A percentile compares a stretch with the other conserved stretches of the same genome.
Evolutionary conservation across 306 rosid species (phyloP).

Genomic region (Oemleria cerasiformis): DNA sequence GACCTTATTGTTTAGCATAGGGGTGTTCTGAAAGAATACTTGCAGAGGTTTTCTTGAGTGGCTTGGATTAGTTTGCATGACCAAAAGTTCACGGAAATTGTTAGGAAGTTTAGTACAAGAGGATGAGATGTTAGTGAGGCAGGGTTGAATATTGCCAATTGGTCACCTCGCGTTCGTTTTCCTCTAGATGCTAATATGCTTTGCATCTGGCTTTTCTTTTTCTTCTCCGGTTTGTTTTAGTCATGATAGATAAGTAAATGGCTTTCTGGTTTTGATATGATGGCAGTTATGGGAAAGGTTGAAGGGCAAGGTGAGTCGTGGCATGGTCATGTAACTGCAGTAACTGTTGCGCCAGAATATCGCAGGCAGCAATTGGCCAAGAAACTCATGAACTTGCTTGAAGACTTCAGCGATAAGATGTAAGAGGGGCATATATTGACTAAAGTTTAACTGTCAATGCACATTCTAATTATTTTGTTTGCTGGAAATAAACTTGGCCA

Average conservation of each 20-base stretch:
- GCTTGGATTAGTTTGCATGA: not conserved
- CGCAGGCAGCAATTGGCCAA: constrained; percentile 96
- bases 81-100: not conserved
- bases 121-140: not conserved
- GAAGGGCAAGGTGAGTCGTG: constrained; percentile 99
- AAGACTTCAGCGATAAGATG: constrained; percentile 89
- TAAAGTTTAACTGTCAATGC: not conserved
- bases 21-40: not conserved
- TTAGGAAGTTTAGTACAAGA: no score
- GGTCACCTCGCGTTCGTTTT: not conserved
- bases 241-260: not conserved
- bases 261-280: not conserved
- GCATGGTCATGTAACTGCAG: constrained; percentile 99
- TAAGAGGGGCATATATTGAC: constrained; percentile 29
- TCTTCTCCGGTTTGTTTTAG: constrained; percentile 2
- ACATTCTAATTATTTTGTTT: not conserved
- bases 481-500: not conserved
- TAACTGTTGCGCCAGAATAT: constrained; percentile 86
- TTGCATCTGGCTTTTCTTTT: not conserved
- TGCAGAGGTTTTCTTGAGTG: not conserved
- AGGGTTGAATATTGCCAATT: not conserved
- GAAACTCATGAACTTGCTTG: constrained; percentile 92
- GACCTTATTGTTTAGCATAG: not conserved
- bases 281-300: constrained; percentile 97
- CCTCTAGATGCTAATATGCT: not conserved